Base-by-base conservation (phyloP, 2,329 filamentous ascomycete genomes). In the Diplodia corticola region DNA sequence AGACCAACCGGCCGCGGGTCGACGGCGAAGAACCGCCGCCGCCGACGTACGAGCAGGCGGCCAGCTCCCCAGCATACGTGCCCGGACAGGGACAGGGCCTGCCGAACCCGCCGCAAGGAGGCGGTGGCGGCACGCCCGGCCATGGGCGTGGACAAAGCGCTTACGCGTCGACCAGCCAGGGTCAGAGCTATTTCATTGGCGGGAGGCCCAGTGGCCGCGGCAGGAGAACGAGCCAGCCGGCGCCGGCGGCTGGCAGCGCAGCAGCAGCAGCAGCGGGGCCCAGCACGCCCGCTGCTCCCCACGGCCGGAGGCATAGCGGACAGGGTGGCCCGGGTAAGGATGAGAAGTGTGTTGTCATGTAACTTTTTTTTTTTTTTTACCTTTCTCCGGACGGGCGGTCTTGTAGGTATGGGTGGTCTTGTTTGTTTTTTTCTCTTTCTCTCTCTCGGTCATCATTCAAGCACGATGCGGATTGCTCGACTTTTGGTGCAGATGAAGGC, bases 21-120 rank as follows among this genome's bases (percentile, higher is more conserved):
- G 72, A 72, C 37, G 74, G 74, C 15, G 81, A 85, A 26, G 83
- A 87, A 30, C 83, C 81, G 0, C 86, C 87, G 1, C 88, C 87
- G 1, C 88, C 88, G 4, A 83, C 84, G 0, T 91, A 91, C 71
- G 88, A 90, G 73, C 86, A 89, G 74, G 86, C 86, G 20, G 83
- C 86, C 0, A 83, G 79, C 28, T 50, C 44, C 1, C 64, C 64
- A 17, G 64, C 44, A 17, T 65, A 65, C 22, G 54, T 63, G 5
- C 65, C 59, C 12, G 40, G 55, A n/a, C 44, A 48, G 30, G 30
- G 55, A n/a, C 44, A 48, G 73, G 15, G 73, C 77, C 28, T 65
- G n/a, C 63, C 63, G 7, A 57, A 37, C 6, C 59, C 81, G 82
- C 69, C 83, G 81, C 57, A 61, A 35, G 57, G 57, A 28, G 28